These are phyloP conservation scores for Clohesyomyces aquaticus DNA, from an alignment of 495 filamentous ascomycete genomes.

Conservation along the genomic window DNA sequence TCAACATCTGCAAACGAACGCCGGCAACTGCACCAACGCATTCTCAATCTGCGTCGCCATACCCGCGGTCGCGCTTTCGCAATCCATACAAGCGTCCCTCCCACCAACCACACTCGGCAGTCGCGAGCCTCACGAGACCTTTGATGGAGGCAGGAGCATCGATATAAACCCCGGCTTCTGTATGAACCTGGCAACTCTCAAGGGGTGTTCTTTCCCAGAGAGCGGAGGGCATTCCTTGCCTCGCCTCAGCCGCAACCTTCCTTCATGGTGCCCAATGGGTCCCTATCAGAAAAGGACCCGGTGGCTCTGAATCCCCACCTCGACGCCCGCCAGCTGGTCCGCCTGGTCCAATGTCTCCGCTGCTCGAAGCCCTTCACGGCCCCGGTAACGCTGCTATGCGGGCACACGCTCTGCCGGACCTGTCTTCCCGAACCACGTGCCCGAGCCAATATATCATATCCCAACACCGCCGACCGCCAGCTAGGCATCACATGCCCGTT, in stretches of 20 bases:
- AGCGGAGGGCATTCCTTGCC: conserved; percentile 30
- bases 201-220: conserved; percentile 8
- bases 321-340: conserved; percentile 64
- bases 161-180: neutral
- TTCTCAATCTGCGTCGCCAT: no score
- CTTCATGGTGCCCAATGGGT: conserved; percentile 35
- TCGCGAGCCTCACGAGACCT: neutral
- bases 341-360: conserved; percentile 71
- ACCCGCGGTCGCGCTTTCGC: no score
- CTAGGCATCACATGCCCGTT: conserved; percentile 76
- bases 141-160: neutral
- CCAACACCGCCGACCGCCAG: conserved; percentile 62
- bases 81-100: no score
- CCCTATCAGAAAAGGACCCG: conserved; percentile 12
- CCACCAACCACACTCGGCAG: no score
- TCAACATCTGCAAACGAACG: no score
- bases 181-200: conserved; percentile 21
- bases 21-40: no score
- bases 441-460: conserved; percentile 74
- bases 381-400: conserved; percentile 82
- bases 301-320: conserved; percentile 50
- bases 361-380: conserved; percentile 70
- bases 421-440: conserved; percentile 70
- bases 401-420: conserved; percentile 71
- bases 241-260: conserved; percentile 19